Evolutionary conservation across 2,329 filamentous ascomycete species (phyloP).

Genomic region (Nectriaceae sp.): DNA sequence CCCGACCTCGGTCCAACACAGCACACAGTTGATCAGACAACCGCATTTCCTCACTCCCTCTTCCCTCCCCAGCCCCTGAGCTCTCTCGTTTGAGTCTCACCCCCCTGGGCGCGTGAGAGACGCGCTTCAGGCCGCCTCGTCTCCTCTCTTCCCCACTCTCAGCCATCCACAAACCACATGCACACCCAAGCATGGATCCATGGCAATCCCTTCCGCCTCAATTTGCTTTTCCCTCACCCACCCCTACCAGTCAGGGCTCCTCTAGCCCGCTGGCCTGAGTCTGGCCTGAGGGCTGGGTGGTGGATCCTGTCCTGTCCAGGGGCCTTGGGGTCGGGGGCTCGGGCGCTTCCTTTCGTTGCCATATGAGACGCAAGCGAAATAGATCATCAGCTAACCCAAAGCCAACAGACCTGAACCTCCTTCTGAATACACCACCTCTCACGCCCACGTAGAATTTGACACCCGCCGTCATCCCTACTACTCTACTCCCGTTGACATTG

Average conservation of each 20-base stretch:
- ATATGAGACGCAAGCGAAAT: conserved; percentile 34
- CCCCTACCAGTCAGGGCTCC: conserved; percentile 17
- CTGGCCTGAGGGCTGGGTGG: conserved; percentile 25
- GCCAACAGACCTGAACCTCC: conserved; percentile 37
- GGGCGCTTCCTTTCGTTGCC: conserved; percentile 24
- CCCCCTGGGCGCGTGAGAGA: too few relatives aligned
- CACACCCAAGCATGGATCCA: conserved; percentile 19
- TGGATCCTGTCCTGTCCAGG: conserved; percentile 21
- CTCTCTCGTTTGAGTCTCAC: conserved; percentile 1
- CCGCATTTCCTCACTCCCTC: conserved; percentile 4
- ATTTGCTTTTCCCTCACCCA: conserved; percentile 26
- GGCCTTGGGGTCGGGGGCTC: conserved; percentile 12
- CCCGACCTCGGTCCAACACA: background rate
- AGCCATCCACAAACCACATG: conserved; percentile 17
- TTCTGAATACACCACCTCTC: conserved; percentile 51
- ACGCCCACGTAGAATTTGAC: conserved; percentile 69
- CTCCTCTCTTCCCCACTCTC: conserved; percentile 20
- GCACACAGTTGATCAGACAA: background rate
- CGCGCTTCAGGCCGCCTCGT: conserved; percentile 20
- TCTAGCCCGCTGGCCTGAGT: conserved; percentile 27
- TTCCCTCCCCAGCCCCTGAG: conserved; percentile 18
- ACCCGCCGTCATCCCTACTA: conserved; percentile 48
- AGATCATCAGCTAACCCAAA: conserved; percentile 32
- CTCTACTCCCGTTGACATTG: conserved; percentile 59
- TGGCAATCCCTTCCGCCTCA: conserved; percentile 21